Evolutionary conservation across 805 yeast genomes (phyloP), one percentile per base, ranked within the genome.

Genomic region (Spathaspora sp.): DNA sequence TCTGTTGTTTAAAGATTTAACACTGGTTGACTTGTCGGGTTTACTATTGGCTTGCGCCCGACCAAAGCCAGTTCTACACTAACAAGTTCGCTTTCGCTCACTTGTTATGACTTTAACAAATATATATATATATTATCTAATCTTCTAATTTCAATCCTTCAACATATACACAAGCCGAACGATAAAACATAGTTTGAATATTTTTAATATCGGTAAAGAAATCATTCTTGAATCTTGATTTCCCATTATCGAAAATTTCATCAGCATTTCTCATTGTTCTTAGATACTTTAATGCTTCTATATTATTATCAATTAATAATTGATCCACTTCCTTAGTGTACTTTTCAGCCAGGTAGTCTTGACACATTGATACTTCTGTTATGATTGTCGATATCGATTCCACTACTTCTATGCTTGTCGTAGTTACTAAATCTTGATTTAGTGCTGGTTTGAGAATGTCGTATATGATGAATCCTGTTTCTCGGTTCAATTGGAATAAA

Each of bases 61-160:
- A n/a, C n/a, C n/a, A n/a, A n/a, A n/a, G n/a, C n/a, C n/a, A n/a
- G n/a, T n/a, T n/a, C n/a, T n/a, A n/a, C n/a, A n/a, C n/a, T n/a
- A n/a, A n/a, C n/a, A n/a, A n/a, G n/a, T n/a, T n/a, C n/a, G n/a
- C n/a, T n/a, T n/a, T n/a, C n/a, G n/a, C n/a, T n/a, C n/a, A n/a
- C n/a, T n/a, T n/a, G n/a, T n/a, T n/a, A n/a, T n/a, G n/a, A n/a
- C 26, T 23, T 23, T 23, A 23, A 23, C 26, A 23, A 4, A 42
- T 38, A 11, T 39, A 48, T 44, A 31, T 19, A 42, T 28, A 39
- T 16, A 29, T 18, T 32, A 19, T 12, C 55, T 52, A 70, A 47
- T 66, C 67, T 52, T 72, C 78, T 43, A 73, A 60, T 43, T 54
- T 57, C 48, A 59, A 60, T 5, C 73, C 74, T 44, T 72, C 76